Evolutionary conservation across 306 rosid species (phyloP).

Genomic region (Oemleria cerasiformis): DNA sequence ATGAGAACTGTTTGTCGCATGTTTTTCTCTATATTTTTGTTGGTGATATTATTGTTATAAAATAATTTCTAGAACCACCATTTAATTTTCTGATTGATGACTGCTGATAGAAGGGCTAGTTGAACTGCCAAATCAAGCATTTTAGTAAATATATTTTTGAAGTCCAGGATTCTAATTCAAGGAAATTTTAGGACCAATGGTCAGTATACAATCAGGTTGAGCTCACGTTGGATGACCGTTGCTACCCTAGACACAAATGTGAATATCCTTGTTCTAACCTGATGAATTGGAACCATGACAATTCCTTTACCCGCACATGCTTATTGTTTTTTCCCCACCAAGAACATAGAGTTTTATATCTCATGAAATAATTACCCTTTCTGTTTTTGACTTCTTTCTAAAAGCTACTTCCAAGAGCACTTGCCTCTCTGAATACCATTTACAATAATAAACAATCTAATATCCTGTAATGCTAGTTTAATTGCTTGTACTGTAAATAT

Average conservation of each 20-base stretch:
- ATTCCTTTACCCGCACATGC: neutral
- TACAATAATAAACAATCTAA: neutral
- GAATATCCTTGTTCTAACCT: neutral
- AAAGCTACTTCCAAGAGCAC: neutral
- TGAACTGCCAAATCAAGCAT: neutral
- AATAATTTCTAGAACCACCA: neutral
- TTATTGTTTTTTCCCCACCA: neutral
- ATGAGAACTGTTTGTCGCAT: conserved; percentile 26
- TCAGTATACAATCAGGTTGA: neutral
- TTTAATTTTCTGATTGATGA: neutral
- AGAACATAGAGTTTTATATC: neutral
- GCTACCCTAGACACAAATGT: neutral
- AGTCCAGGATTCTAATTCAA: neutral
- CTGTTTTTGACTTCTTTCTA: neutral
- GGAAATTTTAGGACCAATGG: neutral
- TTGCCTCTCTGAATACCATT: neutral
- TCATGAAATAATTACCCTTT: neutral
- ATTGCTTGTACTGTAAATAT: neutral
- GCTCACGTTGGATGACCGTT: neutral
- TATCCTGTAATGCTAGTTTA: neutral
- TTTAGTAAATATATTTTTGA: neutral
- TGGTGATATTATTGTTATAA: neutral
- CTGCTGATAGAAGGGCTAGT: neutral
- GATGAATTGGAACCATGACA: neutral
- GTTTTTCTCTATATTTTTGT: conserved; percentile 13